Evolutionary conservation across 108 stramenopile genomes (phyloP), one percentile per base, ranked within the genome.

Genomic region (Stephanodiscus triporus): DNA sequence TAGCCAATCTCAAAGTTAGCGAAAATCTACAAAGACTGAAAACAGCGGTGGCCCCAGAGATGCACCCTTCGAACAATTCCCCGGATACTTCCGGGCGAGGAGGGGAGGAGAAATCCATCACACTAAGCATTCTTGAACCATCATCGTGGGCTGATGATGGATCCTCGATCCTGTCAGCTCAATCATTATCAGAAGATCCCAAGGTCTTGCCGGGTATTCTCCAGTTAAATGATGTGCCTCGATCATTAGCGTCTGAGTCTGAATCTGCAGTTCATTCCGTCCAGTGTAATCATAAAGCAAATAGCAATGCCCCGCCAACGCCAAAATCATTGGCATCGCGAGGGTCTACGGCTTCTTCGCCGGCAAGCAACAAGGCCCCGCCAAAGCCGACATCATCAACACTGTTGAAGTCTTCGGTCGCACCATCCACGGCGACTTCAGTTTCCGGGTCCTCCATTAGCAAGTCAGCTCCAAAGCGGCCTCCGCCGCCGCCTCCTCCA

Each of bases 31-130:
- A 45, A 0, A 13, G 43, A 45, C 43, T 16, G 3, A 45, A 16
- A 45, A 14, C 5, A 34, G 32, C 32, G 32, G 5, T 34, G 32
- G 32, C 32, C 32, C 32, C 2, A 34, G 32, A 34, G 32, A 4
- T 34, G 32, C 32, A 34, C 32, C 5, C 30, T 29, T 57, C 56
- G 17, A 29, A 27, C 30, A 6, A 34, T 57, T 57, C 29, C 14
- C 32, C 32, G 56, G 56, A 57, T 30, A 57, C 30, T 20, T 57
- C 27, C 0, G 29, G 29, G 17, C 56, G 30, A 57, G 56, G 5
- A n/a, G 56, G 32, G 30, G 56, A 57, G 32, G 26, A 57, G 7
- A 30, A 57, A 27, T 57, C 56, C 56, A 32, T 57, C 30, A 57
- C 56, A 34, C 56, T 17, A 0, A 57, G 56, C 30, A 34, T n/a